Percentiles rank a stretch among this genome's conserved stretches.
Conservation (phyloP, 768 basidiomycete species). For the Lenzites betulinus region DNA sequence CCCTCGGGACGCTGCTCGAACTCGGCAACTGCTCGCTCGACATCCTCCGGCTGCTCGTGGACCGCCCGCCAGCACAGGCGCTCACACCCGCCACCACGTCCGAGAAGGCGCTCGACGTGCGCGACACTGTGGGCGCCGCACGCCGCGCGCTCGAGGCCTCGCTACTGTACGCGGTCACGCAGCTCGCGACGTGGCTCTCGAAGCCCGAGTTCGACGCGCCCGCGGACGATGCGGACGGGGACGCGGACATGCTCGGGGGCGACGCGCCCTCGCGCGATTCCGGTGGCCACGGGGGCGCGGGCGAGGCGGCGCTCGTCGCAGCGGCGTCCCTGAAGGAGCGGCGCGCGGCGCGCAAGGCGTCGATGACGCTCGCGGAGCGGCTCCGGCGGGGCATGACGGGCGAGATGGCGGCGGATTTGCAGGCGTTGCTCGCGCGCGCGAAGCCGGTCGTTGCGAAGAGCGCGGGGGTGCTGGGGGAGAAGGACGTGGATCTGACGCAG, state of each 20-base stretch:
- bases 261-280: background rate
- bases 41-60: conserved; percentile 65
- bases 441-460: conserved; percentile 66
- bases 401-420: conserved; percentile 75
- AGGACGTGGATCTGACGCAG: conserved; percentile 56
- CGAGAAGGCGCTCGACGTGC: conserved; percentile 52
- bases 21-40: conserved; percentile 78
- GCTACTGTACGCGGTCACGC: conserved; percentile 71
- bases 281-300: background rate
- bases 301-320: background rate
- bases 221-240: conserved; percentile 46
- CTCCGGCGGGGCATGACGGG: conserved; percentile 77
- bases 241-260: conserved; percentile 32
- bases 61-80: conserved; percentile 59
- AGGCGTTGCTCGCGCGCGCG: conserved; percentile 63
- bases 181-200: conserved; percentile 76
- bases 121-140: conserved; percentile 56
- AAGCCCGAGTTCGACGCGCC: conserved; percentile 65
- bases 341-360: conserved; percentile 43
- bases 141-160: conserved; percentile 68
- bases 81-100: conserved; percentile 42
- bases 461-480: conserved; percentile 44
- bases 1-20: conserved; percentile 86
- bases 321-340: conserved; percentile 38
- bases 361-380: conserved; percentile 61